These are phyloP conservation scores for Leccinum truebloodii DNA, from an alignment of 768 basidiomycete species.

Conservation along the genomic window DNA sequence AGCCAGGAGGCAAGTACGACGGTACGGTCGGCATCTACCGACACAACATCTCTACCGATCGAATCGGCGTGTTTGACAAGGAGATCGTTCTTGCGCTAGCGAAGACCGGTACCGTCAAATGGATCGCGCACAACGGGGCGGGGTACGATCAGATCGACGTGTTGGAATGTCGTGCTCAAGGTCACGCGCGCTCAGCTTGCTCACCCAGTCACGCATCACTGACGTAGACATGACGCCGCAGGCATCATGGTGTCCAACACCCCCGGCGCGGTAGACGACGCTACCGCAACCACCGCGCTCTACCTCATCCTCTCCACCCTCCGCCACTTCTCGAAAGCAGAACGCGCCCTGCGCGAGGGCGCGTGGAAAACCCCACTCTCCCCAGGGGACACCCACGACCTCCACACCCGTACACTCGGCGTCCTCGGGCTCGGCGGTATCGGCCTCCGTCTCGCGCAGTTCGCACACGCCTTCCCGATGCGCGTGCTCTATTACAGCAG, in stretches of 20 bases:
- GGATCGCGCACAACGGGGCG: slow-evolving; percentile 92
- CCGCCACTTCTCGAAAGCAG: slow-evolving; percentile 69
- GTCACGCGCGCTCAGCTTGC: slow-evolving; percentile 35
- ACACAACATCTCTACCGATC: slow-evolving; percentile 62
- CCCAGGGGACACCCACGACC: slow-evolving; percentile 55
- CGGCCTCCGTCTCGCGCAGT: slow-evolving; percentile 66
- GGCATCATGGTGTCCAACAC: slow-evolving; percentile 81
- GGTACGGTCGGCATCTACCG: slow-evolving; percentile 78
- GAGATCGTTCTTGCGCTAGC: slow-evolving; percentile 74
- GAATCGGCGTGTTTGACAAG: slow-evolving; percentile 78
- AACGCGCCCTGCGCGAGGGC: slow-evolving; percentile 49
- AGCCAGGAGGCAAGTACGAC: slow-evolving; percentile 70
- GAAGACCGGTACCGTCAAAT: slow-evolving; percentile 54
- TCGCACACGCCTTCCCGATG: slow-evolving; percentile 85
- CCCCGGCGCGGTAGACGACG: slow-evolving; percentile 87
- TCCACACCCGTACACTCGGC: slow-evolving; percentile 67
- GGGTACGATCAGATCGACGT: slow-evolving; percentile 88
- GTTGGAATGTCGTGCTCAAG: slow-evolving; percentile 65
- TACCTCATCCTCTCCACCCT: slow-evolving; percentile 79
- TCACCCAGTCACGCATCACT: neutral
- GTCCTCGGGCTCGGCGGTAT: slow-evolving; percentile 81
- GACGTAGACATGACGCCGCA: neutral
- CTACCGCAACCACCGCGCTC: slow-evolving; percentile 85
- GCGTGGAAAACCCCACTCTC: slow-evolving; percentile 61
- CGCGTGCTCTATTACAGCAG: slow-evolving; percentile 81